Evolutionary conservation across 768 basidiomycete species (phyloP).

Genomic region (Mycena rosella): DNA sequence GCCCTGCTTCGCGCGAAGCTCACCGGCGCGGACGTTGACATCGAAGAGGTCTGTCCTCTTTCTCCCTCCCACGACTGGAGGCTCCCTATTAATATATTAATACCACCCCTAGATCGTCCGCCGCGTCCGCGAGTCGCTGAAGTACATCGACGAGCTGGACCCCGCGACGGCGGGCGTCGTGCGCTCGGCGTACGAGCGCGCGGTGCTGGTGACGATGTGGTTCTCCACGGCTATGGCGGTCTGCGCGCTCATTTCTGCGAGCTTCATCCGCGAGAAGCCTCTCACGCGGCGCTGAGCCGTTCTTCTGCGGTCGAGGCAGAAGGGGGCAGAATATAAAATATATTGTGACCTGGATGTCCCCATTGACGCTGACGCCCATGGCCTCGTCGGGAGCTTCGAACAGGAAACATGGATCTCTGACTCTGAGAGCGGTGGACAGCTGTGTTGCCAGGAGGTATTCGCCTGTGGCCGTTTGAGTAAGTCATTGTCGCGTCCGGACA

Average conservation of each 20-base stretch:
- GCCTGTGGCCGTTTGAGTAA: too few species aligned
- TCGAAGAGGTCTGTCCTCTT: constrained; percentile 62
- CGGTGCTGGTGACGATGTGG: constrained; percentile 61
- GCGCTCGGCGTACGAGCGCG: constrained; percentile 56
- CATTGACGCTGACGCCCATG: too few species aligned
- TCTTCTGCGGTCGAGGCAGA: too few species aligned
- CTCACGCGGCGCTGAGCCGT: constrained; percentile 20
- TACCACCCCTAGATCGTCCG: constrained; percentile 55
- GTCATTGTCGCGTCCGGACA: too few species aligned
- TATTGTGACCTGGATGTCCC: too few species aligned
- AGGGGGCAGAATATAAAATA: too few species aligned
- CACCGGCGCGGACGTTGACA: constrained; percentile 48
- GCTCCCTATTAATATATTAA: neutral
- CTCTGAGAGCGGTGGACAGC: too few species aligned
- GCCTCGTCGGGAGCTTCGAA: too few species aligned
- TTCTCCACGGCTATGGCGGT: constrained; percentile 59
- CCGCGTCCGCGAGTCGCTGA: constrained; percentile 64
- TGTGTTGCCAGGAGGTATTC: too few species aligned
- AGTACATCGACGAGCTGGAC: constrained; percentile 60
- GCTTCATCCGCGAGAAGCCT: constrained; percentile 66
- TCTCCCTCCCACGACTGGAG: neutral
- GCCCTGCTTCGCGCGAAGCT: constrained; percentile 53
- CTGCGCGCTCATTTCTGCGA: constrained; percentile 56
- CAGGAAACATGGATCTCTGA: too few species aligned
- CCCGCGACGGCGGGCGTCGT: constrained; percentile 51